Evolutionary conservation across 345 rosid species (phyloP).

Genomic region (Durio zibethinus): DNA sequence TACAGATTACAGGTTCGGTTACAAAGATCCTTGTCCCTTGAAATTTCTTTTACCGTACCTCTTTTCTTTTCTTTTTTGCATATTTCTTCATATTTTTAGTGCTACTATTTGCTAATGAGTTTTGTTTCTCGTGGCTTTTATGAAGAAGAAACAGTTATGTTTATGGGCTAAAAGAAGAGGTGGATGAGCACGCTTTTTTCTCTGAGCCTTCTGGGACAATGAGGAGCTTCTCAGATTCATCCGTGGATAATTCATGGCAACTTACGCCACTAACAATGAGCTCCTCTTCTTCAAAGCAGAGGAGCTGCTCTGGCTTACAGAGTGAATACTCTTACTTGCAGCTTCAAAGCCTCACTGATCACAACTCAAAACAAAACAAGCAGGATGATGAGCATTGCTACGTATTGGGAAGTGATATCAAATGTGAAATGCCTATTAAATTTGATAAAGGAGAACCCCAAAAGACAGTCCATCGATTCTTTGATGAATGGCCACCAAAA

Average conservation of each 20-base stretch:
- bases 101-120: neutral
- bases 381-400: conserved; percentile 33
- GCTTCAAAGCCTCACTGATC: conserved; percentile 43
- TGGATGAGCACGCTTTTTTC: conserved; percentile 69
- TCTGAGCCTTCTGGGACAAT: conserved; percentile 57
- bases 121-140: conserved; percentile 4
- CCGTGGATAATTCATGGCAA: conserved; percentile 72
- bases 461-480: conserved; percentile 75
- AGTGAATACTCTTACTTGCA: conserved; percentile 55
- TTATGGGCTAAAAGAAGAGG: conserved; percentile 53
- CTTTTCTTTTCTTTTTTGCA: neutral
- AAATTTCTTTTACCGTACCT: neutral
- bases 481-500: conserved; percentile 84
- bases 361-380: conserved; percentile 28
- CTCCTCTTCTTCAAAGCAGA: conserved; percentile 48
- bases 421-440: conserved; percentile 33
- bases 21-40: neutral
- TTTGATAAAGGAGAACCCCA: conserved; percentile 44
- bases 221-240: conserved; percentile 51
- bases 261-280: conserved; percentile 57
- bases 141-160: conserved; percentile 46
- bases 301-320: conserved; percentile 33
- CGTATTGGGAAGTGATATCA: conserved; percentile 36
- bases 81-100: neutral
- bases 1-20: conserved; percentile 51